A percentile compares a stretch with the other conserved stretches of the same genome.
These are phyloP conservation scores for Nakaseomyces nivariensis DNA, from an alignment of 1,139 yeast species.

Conservation along the genomic window DNA sequence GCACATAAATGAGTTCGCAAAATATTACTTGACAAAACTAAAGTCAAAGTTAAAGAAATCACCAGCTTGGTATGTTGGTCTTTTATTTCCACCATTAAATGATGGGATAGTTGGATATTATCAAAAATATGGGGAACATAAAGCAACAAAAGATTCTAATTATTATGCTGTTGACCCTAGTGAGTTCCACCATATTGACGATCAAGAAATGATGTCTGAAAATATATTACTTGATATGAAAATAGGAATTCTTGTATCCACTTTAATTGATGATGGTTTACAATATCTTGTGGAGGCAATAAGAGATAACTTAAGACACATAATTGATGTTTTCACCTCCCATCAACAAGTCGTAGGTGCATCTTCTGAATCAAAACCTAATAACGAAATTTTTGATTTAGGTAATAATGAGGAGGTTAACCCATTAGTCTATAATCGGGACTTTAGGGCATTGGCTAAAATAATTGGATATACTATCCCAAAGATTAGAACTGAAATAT, in stretches of 20 bases:
- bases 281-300: constrained; percentile 16
- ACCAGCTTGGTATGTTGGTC: constrained; percentile 53
- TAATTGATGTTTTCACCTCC: constrained; percentile 12
- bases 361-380: constrained; percentile 9
- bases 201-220: constrained; percentile 18
- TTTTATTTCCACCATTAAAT: constrained; percentile 56
- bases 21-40: constrained; percentile 58
- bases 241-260: constrained; percentile 26
- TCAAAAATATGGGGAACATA: constrained; percentile 39
- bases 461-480: constrained; percentile 25
- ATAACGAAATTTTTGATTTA: constrained; percentile 9
- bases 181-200: constrained; percentile 17
- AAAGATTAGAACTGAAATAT: constrained; percentile 12
- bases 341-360: constrained; percentile 8
- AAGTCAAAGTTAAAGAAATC: constrained; percentile 41
- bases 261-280: constrained; percentile 27
- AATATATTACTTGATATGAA: constrained; percentile 18
- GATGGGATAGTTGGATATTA: constrained; percentile 35
- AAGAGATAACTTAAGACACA: constrained; percentile 12
- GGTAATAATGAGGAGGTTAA: constrained; percentile 7
- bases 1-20: constrained; percentile 58
- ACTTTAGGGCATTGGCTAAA: constrained; percentile 24
- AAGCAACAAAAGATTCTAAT: constrained; percentile 5
- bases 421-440: constrained; percentile 19
- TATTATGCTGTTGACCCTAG: constrained; percentile 18